Conservation (phyloP, 305 asterid species). For the Salvia sclarea region DNA sequence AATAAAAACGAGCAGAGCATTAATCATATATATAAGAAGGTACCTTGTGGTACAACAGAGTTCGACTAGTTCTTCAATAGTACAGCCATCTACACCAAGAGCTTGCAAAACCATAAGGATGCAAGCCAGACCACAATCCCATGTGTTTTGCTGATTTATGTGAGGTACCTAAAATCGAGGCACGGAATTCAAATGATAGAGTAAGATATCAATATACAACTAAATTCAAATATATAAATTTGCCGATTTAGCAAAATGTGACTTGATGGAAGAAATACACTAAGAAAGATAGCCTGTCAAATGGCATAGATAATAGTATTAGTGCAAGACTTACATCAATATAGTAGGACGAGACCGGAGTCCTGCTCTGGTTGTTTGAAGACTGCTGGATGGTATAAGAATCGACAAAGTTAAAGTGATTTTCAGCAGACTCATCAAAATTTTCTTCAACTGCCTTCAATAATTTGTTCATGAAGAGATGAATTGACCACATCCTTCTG, state of each 20-base stretch:
- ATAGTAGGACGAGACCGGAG: constrained; percentile 41
- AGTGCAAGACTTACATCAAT: constrained; percentile 53
- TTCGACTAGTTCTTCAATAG: constrained; percentile 60
- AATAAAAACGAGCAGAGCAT: background rate
- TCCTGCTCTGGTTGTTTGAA: constrained; percentile 36
- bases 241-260: constrained; percentile 2
- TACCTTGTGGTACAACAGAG: constrained; percentile 84
- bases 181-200: constrained; percentile 27
- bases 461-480: constrained; percentile 67
- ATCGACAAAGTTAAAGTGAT: constrained; percentile 44
- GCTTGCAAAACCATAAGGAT: constrained; percentile 81
- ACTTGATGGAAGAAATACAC: constrained; percentile 16
- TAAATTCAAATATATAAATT: background rate
- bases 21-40: background rate
- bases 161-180: constrained; percentile 70
- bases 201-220: background rate
- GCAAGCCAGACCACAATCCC: constrained; percentile 99
- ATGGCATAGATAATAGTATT: constrained; percentile 15
- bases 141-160: constrained; percentile 68
- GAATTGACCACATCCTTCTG: constrained; percentile 72
- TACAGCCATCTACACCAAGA: constrained; percentile 51
- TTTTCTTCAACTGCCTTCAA: constrained; percentile 63
- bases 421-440: constrained; percentile 40
- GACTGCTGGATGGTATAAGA: constrained; percentile 47
- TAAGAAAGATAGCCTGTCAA: constrained; percentile 11